Percentiles rank a stretch among this genome's conserved stretches.
Conservation (phyloP, 306 rosid species). For the Cucumis melo region DNA sequence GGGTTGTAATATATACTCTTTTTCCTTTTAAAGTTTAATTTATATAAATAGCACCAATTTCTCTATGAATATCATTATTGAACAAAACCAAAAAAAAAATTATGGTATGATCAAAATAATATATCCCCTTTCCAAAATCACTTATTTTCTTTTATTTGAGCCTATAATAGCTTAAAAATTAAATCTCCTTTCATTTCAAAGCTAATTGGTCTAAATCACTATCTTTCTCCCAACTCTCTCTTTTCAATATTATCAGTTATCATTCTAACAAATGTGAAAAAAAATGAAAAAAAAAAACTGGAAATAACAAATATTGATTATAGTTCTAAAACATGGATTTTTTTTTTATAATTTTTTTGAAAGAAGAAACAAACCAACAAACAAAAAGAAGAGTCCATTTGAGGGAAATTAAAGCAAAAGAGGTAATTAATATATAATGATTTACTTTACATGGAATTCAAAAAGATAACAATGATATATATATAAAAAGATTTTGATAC, state of each 20-base stretch:
- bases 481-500: neutral
- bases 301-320: too few relatives aligned
- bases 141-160: neutral
- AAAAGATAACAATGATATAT: neutral
- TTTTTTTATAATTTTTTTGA: too few relatives aligned
- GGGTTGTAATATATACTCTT: neutral
- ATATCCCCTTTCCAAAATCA: neutral
- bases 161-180: neutral
- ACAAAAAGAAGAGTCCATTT: neutral
- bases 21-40: neutral
- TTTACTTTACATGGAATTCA: neutral
- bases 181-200: neutral
- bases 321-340: too few relatives aligned
- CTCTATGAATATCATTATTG: neutral
- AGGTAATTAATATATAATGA: neutral
- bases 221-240: neutral
- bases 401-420: neutral
- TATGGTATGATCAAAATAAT: neutral
- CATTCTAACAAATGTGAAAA: neutral
- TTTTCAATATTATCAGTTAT: neutral
- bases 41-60: neutral
- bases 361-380: neutral
- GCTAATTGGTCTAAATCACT: neutral
- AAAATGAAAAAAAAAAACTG: neutral
- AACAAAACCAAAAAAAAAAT: too few relatives aligned